Base-by-base conservation (phyloP, 1,139 yeast species). In the Magnusiomyces suaveolens region DNA sequence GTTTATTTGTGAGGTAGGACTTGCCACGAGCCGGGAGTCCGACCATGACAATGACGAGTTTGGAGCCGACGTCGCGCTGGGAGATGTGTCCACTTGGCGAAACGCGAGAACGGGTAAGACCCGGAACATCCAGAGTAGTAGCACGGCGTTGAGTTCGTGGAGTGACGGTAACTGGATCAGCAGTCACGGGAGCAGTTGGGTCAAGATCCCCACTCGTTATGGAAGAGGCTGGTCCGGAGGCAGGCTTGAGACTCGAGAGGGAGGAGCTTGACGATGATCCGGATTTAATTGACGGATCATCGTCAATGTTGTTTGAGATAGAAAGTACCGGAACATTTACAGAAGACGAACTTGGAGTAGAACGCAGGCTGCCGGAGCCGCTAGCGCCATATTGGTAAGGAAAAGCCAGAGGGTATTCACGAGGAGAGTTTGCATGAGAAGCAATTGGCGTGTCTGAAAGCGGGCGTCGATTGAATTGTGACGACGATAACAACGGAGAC, bases 21-120 rank as follows among this genome's bases (percentile, higher is more conserved):
- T 90, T 90, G 3, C 97, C 97, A 53, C 96, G 76, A 0, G 96
- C 96, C 0, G 96, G 96, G 43, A 88, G 72, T 0, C 97, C 97
- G 14, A 89, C 95, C 96, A 88, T 87, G 26, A 92, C 95, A 61
- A 90, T 88, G 24, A 90, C 96, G 54, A 90, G 73, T 66, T 87
- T 87, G 4, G 94, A 83, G 1, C 90, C 92, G 2, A 79, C 83
- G 72, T 80, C 89, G 54, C 77, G 75, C 21, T 82, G 79, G 1
- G 90, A 84, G 53, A 86, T 85, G 55, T 77, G 77, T 8, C 96
- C 96, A 66, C 87, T 94, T 0, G 96, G 95, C 0, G 90, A 81
- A 1, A 80, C 81, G 58, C 86, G 84, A 1, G 92, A 84, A 48
- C 87, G 79, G 0, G 97, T 89, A 62, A 89, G 85, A 1, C 97